phyloP scores from a whole-genome alignment of 345 rosid genomes.

The Microcos paniculata region DNA sequence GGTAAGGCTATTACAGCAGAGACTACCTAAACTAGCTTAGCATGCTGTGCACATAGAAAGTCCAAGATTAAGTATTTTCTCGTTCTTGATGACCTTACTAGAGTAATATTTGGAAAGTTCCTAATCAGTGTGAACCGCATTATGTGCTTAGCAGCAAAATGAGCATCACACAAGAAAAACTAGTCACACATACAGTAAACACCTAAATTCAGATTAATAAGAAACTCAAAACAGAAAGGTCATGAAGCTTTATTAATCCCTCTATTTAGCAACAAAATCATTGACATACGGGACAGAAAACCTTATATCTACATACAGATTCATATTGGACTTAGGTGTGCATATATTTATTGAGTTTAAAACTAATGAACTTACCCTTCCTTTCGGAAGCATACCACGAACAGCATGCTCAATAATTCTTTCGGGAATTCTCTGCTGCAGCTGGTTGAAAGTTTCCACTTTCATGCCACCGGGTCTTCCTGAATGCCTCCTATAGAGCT shows the following conservation, averaged over 20 bases:
- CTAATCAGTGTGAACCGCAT: background rate
- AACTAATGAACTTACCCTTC: constrained; percentile 62
- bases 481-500: constrained; percentile 96
- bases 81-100: background rate
- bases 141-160: background rate
- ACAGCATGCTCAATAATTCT: constrained; percentile 98
- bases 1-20: background rate
- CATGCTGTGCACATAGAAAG: background rate
- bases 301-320: background rate
- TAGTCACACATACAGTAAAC: background rate
- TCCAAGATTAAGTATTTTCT: background rate
- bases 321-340: background rate
- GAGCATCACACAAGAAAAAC: background rate
- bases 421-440: constrained; percentile 94
- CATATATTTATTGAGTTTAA: background rate
- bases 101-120: background rate
- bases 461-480: constrained; percentile 99
- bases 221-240: background rate
- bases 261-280: background rate
- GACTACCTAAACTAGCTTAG: background rate
- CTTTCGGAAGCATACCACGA: constrained; percentile 98
- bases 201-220: background rate
- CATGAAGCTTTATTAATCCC: background rate
- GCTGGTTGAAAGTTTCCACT: constrained; percentile 82
- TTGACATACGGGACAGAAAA: background rate